A percentile compares a stretch with the other conserved stretches of the same genome.
These are phyloP conservation scores for Botrytis paeoniae DNA, from an alignment of 2,329 filamentous ascomycete genomes.

Conservation along the genomic window DNA sequence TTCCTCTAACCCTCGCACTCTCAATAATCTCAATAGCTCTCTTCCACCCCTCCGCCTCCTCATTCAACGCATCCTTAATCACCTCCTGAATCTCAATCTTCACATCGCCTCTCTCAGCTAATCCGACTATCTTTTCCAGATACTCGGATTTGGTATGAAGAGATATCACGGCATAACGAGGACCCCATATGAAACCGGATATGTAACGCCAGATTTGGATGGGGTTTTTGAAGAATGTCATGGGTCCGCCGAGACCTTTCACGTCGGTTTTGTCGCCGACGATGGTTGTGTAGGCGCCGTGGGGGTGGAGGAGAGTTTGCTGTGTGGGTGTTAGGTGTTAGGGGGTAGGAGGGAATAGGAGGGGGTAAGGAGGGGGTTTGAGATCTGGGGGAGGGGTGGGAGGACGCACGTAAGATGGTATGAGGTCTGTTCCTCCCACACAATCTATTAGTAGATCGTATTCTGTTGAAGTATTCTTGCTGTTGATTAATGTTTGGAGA, in stretches of 20 bases:
- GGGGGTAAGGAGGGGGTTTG: conserved; percentile 1
- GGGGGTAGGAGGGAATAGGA: background rate
- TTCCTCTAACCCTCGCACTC: conserved; percentile 20
- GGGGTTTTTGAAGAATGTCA: conserved; percentile 34
- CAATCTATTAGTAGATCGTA: conserved; percentile 35
- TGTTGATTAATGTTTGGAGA: conserved; percentile 22
- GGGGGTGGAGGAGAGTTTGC: conserved; percentile 29
- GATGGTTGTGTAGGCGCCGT: conserved; percentile 35
- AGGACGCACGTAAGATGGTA: conserved; percentile 29
- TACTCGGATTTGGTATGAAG: conserved; percentile 17
- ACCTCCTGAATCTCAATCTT: conserved; percentile 22
- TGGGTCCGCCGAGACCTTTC: conserved; percentile 30
- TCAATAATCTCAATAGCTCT: conserved; percentile 22
- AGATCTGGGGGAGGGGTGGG: background rate
- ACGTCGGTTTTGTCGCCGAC: conserved; percentile 35
- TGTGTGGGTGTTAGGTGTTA: conserved; percentile 9
- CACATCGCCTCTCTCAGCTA: conserved; percentile 22
- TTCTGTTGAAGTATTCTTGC: conserved; percentile 5
- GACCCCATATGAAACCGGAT: conserved; percentile 34
- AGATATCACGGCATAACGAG: conserved; percentile 32
- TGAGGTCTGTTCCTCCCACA: conserved; percentile 40
- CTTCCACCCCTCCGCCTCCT: conserved; percentile 17
- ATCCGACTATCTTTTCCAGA: conserved; percentile 18
- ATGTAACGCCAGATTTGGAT: conserved; percentile 31
- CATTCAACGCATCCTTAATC: conserved; percentile 20